Base-by-base conservation (phyloP, 2,329 filamentous ascomycete genomes). In the Samsoniella hepiali region DNA sequence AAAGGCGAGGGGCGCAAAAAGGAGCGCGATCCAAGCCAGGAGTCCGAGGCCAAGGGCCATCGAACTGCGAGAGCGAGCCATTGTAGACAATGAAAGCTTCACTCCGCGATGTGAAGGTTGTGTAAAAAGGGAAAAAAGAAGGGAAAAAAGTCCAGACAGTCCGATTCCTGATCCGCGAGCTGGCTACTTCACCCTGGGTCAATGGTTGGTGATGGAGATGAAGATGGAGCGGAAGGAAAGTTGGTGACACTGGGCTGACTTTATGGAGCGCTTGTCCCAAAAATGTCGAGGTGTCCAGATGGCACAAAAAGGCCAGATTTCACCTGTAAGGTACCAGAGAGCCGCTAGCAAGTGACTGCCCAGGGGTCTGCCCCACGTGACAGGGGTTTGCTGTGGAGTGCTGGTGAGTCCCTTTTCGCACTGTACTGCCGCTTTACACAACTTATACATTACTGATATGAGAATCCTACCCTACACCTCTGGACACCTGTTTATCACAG, bases 1-100 rank as follows among this genome's bases (percentile, higher is more conserved):
- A 75, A 98, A 89, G 68, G 93, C 90, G 74, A 97, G 84, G 70
- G 93, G 93, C 68, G 90, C 87, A 73, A 99, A 91, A 69, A 98
- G 87, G 68, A 97, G 87, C 75, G 92, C 87, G 72, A 97, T 89
- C 83, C 97, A 97, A 81, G 93, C 89, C 79, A 97, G 82, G 76
- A 95, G 81, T 86, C 92, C 93, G 84, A 97, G 83, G 88, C 89
- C 82, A 82, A 93, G 76, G 84, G 87, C 84, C 85, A 89, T 82
- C 80, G 86, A 83, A 82, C 85, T 83, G 82, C 84, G 80, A 75
- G 87, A 88, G 73, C 79, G 78, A 78, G 81, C 79, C 81, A 84
- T 84, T 69, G 72, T 73, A 72, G 22, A 65, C 63, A 64, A 63
- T 62, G 60, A 64, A 69, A 62, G 56, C 65, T 65, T 65, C 63